Base-by-base conservation (phyloP, 2,329 filamentous ascomycete genomes). In the Didymellaceae sp. region DNA sequence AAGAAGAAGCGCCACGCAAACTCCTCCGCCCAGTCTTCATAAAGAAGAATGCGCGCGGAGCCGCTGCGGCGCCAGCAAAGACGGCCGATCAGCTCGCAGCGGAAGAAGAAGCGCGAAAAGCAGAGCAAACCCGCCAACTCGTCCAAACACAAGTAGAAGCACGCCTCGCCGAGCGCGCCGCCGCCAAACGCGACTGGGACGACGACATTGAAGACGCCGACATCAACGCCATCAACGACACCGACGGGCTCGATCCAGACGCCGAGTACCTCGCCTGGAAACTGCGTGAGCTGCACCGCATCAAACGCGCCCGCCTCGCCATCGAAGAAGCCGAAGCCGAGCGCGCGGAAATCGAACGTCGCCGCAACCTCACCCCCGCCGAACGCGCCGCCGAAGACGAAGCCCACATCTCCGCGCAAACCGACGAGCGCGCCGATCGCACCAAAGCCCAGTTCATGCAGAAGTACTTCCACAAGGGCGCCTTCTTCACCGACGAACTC, bases 381-480 rank as follows among this genome's bases (percentile, higher is more conserved):
- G 92, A 97, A 75, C 85, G 94, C 38, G 85, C 87, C 50, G 87
- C 85, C 50, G 94, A 99, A 72, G 94, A 99, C 72, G 83, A 86
- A 33, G 89, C 82, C 41, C 90, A 85, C 72, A 77, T 97, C 14
- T 86, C 86, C 1, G 80, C 82, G 59, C 93, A 97, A 74, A 85
- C 88, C 62, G 88, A 89, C 55, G 91, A 96, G 57, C 78, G 79
- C 18, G 89, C 90, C 63, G 54, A 80, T 41, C 87, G 88, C 54
- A 91, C 91, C 44, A 88, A 93, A 75, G 90, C 94, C 81, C 83
- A 83, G 2, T 97, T 86, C 72, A 90, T 97, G 89, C 92, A 97
- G 69, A 91, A 92, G 70, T 99, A 97, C 77, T 92, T 90, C 74
- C 94, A 99, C 80, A 93, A 92, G 76, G 94, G 94, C 39, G 94